These are phyloP conservation scores for Halophytophthora batemanensis DNA, from an alignment of 352 stramenopile species.

Conservation along the genomic window DNA sequence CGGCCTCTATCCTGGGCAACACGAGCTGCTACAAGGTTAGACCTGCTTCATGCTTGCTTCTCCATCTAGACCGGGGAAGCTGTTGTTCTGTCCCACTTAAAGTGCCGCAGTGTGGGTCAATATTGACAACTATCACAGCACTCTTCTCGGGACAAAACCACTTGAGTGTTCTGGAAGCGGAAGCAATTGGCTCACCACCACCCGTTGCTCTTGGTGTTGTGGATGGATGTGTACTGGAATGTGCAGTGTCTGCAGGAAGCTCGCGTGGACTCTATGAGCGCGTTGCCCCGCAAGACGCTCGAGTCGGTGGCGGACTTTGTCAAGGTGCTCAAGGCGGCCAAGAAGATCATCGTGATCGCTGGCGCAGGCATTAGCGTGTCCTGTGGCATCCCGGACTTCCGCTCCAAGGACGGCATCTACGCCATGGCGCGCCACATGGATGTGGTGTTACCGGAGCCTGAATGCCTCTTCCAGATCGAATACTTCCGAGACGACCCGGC, in stretches of 20 bases:
- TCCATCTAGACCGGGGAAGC: no score
- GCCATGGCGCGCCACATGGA: conserved; percentile 80
- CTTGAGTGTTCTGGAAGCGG: no score
- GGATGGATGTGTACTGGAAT: no score
- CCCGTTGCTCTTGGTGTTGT: no score
- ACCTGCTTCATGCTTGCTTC: no score
- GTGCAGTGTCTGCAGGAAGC: conserved; percentile 64
- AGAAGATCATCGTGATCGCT: conserved; percentile 90
- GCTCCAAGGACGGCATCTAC: conserved; percentile 88
- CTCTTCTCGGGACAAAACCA: no score
- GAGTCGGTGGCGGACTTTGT: conserved; percentile 60
- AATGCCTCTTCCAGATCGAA: conserved; percentile 98
- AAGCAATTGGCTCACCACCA: no score
- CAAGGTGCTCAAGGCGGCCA: conserved; percentile 64
- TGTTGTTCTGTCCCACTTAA: no score
- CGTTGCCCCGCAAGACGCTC: conserved; percentile 30
- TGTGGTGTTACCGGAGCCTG: conserved; percentile 89
- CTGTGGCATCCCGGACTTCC: conserved; percentile 99
- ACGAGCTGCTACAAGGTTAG: conserved; percentile 78
- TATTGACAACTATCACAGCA: no score
- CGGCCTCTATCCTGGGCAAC: conserved; percentile 61
- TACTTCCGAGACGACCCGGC: conserved; percentile 94
- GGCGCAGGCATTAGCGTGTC: conserved; percentile 94
- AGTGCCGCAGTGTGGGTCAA: no score
- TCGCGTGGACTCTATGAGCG: conserved; percentile 25